Evolutionary conservation across 208 protist species (phyloP), one percentile per base, ranked within the genome.

Genomic region (Trypanosoma conorhini): DNA sequence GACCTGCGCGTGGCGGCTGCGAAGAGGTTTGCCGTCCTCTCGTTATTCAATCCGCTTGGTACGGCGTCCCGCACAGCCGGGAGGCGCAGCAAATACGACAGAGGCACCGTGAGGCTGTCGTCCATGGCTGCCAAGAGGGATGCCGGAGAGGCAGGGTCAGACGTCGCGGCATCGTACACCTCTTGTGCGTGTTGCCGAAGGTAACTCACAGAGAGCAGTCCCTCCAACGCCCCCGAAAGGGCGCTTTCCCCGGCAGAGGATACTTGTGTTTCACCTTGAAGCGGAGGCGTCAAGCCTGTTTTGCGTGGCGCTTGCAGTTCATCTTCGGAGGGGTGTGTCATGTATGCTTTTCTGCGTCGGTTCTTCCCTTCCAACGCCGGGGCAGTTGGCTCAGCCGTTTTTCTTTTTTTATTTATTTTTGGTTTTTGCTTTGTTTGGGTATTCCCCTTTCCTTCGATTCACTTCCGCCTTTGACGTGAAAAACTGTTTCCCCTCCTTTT

Each of bases 121-220:
- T 68, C 63, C 63, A 68, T 68, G 28, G 48, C 51, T 21, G 24
- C 30, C 33, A 68, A 13, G 15, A 68, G n/a, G 10, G 63, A 48
- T 8, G 63, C 51, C n/a, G 63, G 63, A 21, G 63, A 40, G 13
- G 50, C 26, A 31, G 61, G 61, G 22, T 65, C 61, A 22, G 28
- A 8, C 9, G 48, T 22, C 3, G 1, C 30, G 2, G 22, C 19
- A n/a, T 55, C 26, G 22, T 50, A 24, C 4, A 17, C 30, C 8
- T 57, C 63, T 24, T 26, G 22, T 17, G 51, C 63, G 33, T 60
- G 52, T n/a, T 50, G 26, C 31, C 63, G 50, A 44, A 68, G 63
- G 21, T 28, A 13, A 8, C 26, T 44, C 2, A 68, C 7, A 3
- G 63, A 57, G 46, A 68, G 30, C 28, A 59, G 26, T 5, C 48